Evolutionary conservation across 148 eudicot species (phyloP), one percentile per base, ranked within the genome.

Genomic region (Fagopyrum tataricum): DNA sequence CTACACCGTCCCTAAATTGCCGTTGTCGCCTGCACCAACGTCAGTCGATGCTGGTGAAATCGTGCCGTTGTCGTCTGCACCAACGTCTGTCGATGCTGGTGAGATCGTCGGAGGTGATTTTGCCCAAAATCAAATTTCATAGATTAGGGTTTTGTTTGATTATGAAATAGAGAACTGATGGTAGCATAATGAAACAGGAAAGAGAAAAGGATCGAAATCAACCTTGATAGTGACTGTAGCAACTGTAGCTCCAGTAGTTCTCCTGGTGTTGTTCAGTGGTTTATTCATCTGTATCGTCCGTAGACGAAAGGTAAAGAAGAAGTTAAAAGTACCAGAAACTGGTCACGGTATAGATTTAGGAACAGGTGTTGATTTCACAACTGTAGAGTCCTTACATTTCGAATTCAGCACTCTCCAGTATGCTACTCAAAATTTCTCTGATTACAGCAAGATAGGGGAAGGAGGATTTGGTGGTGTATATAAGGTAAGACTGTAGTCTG

Each of bases 381-480:
- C 75, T 0, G 70, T 43, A 0, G 82, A 81, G 5, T 85, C 86
- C 49, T 67, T 85, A 67, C 81, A 83, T 20, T 85, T 58, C 76
- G 86, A 83, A 58, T 44, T 81, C 2, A 47, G 18, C 1, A 64
- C 81, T 2, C 74, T 85, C 48, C 74, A 80, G 59, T 37, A 61
- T 21, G 86, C 88, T 0, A 83, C 88, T 0, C 67, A 83, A 26
- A 75, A 71, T 21, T 85, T 80, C 37, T 79, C 84, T 4, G 46
- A 73, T 5, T 73, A 62, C 7, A 81, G 77, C 72, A 81, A 78
- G 67, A 44, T 85, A 6, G 86, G 79, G 2, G 69, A 73, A 77
- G 88, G 86, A 43, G 86, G 86, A 18, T 82, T 85, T 67, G 88
- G 88, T 15, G 58, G 53, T 5, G 88, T 85, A 2, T 85, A 82